Conservation (phyloP, 2,329 filamentous ascomycete species). For the Phaeophleospora eucalypticola region DNA sequence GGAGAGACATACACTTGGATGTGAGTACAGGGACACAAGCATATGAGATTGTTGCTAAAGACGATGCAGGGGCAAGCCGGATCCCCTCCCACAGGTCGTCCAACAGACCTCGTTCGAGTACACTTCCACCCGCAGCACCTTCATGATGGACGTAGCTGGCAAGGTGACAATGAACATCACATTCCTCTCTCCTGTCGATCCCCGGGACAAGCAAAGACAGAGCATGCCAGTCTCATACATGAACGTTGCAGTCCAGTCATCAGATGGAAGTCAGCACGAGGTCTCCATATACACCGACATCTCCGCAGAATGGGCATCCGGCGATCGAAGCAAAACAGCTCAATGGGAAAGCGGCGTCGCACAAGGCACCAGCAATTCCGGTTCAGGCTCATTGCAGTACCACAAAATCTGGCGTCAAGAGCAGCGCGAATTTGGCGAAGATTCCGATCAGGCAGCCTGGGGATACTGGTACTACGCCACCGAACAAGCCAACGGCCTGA, state of each 20-base stretch:
- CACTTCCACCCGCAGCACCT: conserved; percentile 68
- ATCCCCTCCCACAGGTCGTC: conserved; percentile 43
- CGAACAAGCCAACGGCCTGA: conserved; percentile 38
- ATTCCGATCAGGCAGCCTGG: conserved; percentile 49
- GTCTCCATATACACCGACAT: conserved; percentile 72
- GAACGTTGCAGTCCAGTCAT: conserved; percentile 57
- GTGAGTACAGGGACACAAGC: conserved; percentile 23
- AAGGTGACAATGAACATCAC: conserved; percentile 62
- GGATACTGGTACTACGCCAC: conserved; percentile 53
- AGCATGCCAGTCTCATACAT: conserved; percentile 69
- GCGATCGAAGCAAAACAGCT: conserved; percentile 53
- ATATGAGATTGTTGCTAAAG: neutral
- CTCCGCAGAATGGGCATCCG: conserved; percentile 63
- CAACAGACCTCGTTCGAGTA: conserved; percentile 64
- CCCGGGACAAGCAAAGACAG: conserved; percentile 62
- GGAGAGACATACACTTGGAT: conserved; percentile 63
- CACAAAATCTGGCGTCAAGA: conserved; percentile 53
- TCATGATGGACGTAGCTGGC: conserved; percentile 60
- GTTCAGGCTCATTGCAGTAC: conserved; percentile 48
- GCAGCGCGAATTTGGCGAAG: conserved; percentile 46
- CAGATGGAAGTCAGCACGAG: conserved; percentile 59
- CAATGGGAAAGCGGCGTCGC: conserved; percentile 57
- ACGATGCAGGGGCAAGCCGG: conserved; percentile 48
- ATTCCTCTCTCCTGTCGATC: conserved; percentile 67
- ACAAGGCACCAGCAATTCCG: conserved; percentile 17